Base-by-base conservation (phyloP, 306 rosid species). In the Gleditsia sinensis region DNA sequence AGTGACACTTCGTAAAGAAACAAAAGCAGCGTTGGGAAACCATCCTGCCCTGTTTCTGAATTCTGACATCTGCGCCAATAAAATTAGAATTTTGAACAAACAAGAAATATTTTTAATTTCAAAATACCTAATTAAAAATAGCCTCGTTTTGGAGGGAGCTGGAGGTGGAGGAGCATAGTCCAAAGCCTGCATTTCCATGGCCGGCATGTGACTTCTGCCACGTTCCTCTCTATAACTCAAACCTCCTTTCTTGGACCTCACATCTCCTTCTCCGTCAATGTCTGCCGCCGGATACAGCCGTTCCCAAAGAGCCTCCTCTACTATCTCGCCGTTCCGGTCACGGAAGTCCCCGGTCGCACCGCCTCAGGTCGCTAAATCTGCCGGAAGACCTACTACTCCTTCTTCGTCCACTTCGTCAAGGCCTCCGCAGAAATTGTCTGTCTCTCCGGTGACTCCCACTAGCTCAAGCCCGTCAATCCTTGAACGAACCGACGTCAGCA, bases 311-410 rank as follows among this genome's bases (percentile, higher is more conserved):
- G 60, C 93, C 37, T 80, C 88, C 13, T 63, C 88, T 11, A 51
- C 80, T 43, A 67, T 79, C 67, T 85, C 97, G 11, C 91, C 96
- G 9, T 85, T 83, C 75, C 89, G 90, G 39, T 86, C 91, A 0
- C 81, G 89, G 59, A 92, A 83, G 78, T 80, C 91, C 0, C 84
- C 90, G 28, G 76, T 76, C 17, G 68, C 80, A 16, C 37, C 53
- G 39, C 46, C 63, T 17, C 67, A 57, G 24, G 30, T 75, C 3
- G 7, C 69, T 11, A 90, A 85, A 33, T 60, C 81, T 7, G 30
- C 79, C 21, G 89, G 69, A 37, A 84, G 96, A 0, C 88, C 96
- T 2, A 30, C 86, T 11, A 86, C 95, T 11, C 86, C 96, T 51
- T 86, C 91, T 3, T 78, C 88, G 5, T 53, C 80, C 20, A 2